Base-by-base conservation (phyloP, 768 basidiomycete genomes). In the Mycena vulgaris region DNA sequence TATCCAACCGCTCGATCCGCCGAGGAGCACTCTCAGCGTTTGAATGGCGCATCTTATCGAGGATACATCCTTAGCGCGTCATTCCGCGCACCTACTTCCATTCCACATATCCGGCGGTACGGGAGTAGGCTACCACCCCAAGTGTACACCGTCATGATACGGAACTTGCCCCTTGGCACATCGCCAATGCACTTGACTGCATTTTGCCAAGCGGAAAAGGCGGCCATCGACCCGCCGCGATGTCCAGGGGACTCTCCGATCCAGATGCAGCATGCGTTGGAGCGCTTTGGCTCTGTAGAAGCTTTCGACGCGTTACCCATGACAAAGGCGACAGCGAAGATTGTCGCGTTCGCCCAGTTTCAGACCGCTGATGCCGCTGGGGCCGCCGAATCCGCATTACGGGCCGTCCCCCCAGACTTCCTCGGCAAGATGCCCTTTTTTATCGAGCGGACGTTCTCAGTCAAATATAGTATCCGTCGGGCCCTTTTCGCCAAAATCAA, bases 311-410 rank as follows among this genome's bases (percentile, higher is more conserved):
- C 77, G 0, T 65, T 84, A n/a, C 81, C 84, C 0, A 66, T 75
- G n/a, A 77, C 80, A 14, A 74, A 73, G 11, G 65, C 66, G 10
- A 76, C 78, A 7, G 52, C 79, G 25, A 85, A 82, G 67, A 75
- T 83, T 25, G 74, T 79, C 39, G 86, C 85, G 2, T 85, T 87
- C 70, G 87, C 82, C 11, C 83, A 81, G 39, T 87, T 86, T 75
- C 61, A 76, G 13, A 75, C 71, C 21, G 77, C 80, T 6, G 70
- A 78, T 7, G 78, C 78, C 45, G 85, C 87, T 3, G 78, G 73
- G n/a, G 71, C 71, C 0, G 82, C 80, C 23, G 77, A 81, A 25
- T 71, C 76, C 7, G 61, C 57, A 11, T 72, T 82, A 55, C 76
- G 83, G 64, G 74, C 75, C 31, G 51, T 52, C 13, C 70, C 74